Evolutionary conservation across 148 eudicot species (phyloP).

Genomic region (Mesembryanthemum crystallinum): DNA sequence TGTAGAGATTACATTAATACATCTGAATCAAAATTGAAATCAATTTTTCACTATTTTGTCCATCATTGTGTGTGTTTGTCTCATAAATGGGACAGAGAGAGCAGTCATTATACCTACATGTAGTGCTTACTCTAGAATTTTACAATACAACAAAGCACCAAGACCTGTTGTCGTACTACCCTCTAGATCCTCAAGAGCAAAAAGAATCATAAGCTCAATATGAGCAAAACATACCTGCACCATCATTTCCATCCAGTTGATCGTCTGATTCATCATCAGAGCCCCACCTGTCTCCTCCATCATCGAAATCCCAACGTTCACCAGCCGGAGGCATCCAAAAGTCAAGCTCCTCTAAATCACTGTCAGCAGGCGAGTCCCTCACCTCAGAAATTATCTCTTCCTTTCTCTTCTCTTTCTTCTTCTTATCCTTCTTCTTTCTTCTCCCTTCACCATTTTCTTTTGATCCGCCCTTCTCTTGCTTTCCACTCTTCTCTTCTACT

Average conservation of each 20-base stretch:
- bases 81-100: no score
- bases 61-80: no score
- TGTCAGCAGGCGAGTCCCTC: slow-evolving; percentile 41
- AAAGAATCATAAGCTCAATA: background rate
- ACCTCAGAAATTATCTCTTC: slow-evolving; percentile 40
- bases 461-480: slow-evolving; percentile 29
- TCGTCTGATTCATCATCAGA: slow-evolving; percentile 55
- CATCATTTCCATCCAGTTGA: slow-evolving; percentile 46
- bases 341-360: slow-evolving; percentile 57
- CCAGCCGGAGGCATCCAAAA: slow-evolving; percentile 83
- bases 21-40: no score
- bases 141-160: background rate
- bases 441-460: slow-evolving; percentile 32
- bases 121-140: background rate
- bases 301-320: slow-evolving; percentile 84
- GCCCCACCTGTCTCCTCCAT: slow-evolving; percentile 84
- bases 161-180: background rate
- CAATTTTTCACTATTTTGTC: no score
- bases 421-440: slow-evolving; percentile 39
- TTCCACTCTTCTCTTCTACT: slow-evolving; percentile 26
- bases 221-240: slow-evolving; percentile 39
- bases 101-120: no score
- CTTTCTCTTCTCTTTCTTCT: slow-evolving; percentile 30
- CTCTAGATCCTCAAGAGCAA: background rate
- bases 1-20: no score